Percentiles rank a stretch among this genome's conserved stretches.
Conservation (phyloP, 352 stramenopile genomes). For the Pythium oligandrum region DNA sequence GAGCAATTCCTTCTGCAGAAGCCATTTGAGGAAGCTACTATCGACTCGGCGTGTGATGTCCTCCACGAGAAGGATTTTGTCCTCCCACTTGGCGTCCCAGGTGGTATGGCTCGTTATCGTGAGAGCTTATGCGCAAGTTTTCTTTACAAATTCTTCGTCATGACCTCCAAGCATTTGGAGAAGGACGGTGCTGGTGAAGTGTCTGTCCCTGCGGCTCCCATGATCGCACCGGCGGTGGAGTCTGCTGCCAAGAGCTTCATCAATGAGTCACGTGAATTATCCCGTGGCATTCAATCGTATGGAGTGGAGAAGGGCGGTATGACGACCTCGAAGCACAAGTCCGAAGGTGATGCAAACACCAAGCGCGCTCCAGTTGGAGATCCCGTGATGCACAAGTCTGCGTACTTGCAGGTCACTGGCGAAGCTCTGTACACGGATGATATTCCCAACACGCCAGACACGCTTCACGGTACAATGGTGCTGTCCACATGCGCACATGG, state of each 20-base stretch:
- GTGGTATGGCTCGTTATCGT: slow-evolving; percentile 94
- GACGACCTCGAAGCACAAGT: slow-evolving; percentile 54
- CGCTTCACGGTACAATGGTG: slow-evolving; percentile 91
- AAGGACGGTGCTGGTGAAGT: slow-evolving; percentile 20
- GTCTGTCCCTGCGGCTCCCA: slow-evolving; percentile 16
- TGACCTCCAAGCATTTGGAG: slow-evolving; percentile 54
- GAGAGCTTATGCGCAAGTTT: slow-evolving; percentile 92
- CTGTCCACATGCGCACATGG: slow-evolving; percentile 78
- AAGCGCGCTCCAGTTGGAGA: slow-evolving; percentile 82
- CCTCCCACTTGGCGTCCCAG: slow-evolving; percentile 88
- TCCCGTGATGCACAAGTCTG: slow-evolving; percentile 90
- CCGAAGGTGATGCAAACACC: slow-evolving; percentile 27
- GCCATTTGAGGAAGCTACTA: slow-evolving; percentile 67
- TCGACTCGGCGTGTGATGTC: slow-evolving; percentile 77
- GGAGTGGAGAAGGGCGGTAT: slow-evolving; percentile 58
- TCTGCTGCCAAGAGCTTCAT: slow-evolving; percentile 61
- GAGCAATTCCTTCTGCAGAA: slow-evolving; percentile 80
- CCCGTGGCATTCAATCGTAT: slow-evolving; percentile 51
- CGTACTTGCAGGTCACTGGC: slow-evolving; percentile 91
- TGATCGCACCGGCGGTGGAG: slow-evolving; percentile 29
- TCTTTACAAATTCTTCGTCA: slow-evolving; percentile 94
- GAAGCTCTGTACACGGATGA: slow-evolving; percentile 96
- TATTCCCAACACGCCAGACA: slow-evolving; percentile 80
- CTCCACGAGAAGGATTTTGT: slow-evolving; percentile 87
- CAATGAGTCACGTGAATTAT: slow-evolving; percentile 43